phyloP scores from a whole-genome alignment of 306 rosid species.

The Morella rubra region DNA sequence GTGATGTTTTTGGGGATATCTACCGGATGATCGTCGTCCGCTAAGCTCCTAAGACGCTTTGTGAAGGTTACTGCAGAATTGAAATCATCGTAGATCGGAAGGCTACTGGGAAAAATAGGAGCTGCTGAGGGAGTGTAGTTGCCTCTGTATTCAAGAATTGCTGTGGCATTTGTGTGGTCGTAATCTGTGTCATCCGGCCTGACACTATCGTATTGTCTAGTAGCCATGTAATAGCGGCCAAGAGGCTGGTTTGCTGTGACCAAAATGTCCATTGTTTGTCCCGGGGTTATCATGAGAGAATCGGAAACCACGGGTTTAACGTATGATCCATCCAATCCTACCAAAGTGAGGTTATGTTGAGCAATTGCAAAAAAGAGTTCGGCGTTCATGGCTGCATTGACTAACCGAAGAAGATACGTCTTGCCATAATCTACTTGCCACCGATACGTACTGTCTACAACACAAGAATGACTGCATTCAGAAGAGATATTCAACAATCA shows the following conservation, averaged over 20 bases:
- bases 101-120: constrained; percentile 6
- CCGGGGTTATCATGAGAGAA: constrained; percentile 41
- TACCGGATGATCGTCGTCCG: constrained; percentile 26
- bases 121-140: constrained; percentile 15
- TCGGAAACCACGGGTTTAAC: constrained; percentile 27
- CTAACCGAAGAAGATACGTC: constrained; percentile 32
- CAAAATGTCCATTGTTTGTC: constrained; percentile 49
- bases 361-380: constrained; percentile 37
- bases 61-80: constrained; percentile 21
- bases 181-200: constrained; percentile 16
- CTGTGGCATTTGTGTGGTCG: constrained; percentile 28
- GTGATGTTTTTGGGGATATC: constrained; percentile 24
- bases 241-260: constrained; percentile 31
- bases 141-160: constrained; percentile 29
- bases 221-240: constrained; percentile 31
- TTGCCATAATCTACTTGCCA: constrained; percentile 29
- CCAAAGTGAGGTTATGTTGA: constrained; percentile 35
- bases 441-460: constrained; percentile 33
- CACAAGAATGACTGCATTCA: neutral
- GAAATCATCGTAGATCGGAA: constrained; percentile 18
- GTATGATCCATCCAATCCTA: constrained; percentile 37
- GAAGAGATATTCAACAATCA: too few species aligned
- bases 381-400: constrained; percentile 40
- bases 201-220: constrained; percentile 14
- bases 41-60: constrained; percentile 21